Base-by-base conservation (phyloP, 73 alveolate genomes). In the Stentor roeselii region DNA sequence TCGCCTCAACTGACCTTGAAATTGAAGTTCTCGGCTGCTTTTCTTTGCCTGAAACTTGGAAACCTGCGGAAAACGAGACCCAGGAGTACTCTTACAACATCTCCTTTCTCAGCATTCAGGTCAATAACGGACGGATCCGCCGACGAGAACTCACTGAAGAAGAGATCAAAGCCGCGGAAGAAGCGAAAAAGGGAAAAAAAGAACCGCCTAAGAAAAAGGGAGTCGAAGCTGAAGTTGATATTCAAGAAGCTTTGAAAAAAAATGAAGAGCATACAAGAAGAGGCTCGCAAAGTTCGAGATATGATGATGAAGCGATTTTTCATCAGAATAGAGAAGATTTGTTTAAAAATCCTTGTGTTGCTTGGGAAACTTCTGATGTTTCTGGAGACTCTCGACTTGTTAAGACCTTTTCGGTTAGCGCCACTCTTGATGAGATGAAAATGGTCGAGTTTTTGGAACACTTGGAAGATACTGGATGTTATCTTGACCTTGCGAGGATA, bases 131-230 rank as follows among this genome's bases (percentile, higher is more conserved):
- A 37, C 87, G 87, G 61, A 83, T 82, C 6, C 15, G 76, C 3
- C 90, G 87, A 2, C 87, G 91, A 75, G 90, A 91, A 59, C 85
- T 88, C 30, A 84, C 89, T 31, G 93, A 87, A 58, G 96, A 91
- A 59, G 96, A 91, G 67, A 91, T 87, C 60, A 91, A 84, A 2
- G 93, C 90, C 58, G 86, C 85, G 3, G 96, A 91, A 60, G 90
- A 86, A 3, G 86, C 88, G 40, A 82, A 86, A 76, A 86, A 67
- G 32, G 58, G 39, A 21, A 38, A 41, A 60, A 88, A 87, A 38
- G 96, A 83, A 21, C 78, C 85, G 37, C 82, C 82, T 75, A 82
- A 75, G 50, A 87, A 87, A 34, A 87, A 87, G 42, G 90, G 86
- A 4, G 75, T 60, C 2, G 96, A 91, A 60, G 83, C 82, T 2